A percentile compares a stretch with the other conserved stretches of the same genome.
Conservation (phyloP, 148 eudicot genomes). For the Chenopodium berlandieri region DNA sequence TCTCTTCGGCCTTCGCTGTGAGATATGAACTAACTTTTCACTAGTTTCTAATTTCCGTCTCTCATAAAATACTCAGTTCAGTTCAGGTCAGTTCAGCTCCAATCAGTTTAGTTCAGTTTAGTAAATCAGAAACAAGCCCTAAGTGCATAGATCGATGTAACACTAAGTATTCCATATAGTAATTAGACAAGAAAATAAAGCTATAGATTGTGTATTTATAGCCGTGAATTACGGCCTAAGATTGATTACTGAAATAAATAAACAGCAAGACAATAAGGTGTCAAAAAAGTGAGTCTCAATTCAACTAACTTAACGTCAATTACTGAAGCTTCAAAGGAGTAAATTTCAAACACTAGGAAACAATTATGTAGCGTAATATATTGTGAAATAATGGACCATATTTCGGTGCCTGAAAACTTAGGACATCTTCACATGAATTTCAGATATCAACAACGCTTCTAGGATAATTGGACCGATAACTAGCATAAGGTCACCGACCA, state of each 20-base stretch:
- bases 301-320: not conserved
- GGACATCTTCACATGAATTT: not conserved
- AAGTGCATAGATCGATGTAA: too few species aligned
- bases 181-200: not conserved
- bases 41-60: too few species aligned
- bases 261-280: not conserved
- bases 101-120: too few species aligned
- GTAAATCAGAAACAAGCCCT: too few species aligned
- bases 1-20: too few species aligned
- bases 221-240: not conserved
- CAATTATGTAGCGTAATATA: not conserved
- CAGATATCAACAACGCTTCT: not conserved
- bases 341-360: not conserved
- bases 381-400: not conserved
- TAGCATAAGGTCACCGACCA: not conserved
- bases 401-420: not conserved
- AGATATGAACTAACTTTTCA: too few species aligned
- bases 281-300: not conserved
- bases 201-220: not conserved
- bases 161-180: not conserved
- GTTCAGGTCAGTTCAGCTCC: too few species aligned
- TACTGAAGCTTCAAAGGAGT: not conserved
- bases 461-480: not conserved
- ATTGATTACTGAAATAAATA: too few species aligned
- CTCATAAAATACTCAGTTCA: too few species aligned